These are phyloP conservation scores for Arthroderma sp. DNA, from an alignment of 2,329 filamentous ascomycete genomes.

Conservation along the genomic window DNA sequence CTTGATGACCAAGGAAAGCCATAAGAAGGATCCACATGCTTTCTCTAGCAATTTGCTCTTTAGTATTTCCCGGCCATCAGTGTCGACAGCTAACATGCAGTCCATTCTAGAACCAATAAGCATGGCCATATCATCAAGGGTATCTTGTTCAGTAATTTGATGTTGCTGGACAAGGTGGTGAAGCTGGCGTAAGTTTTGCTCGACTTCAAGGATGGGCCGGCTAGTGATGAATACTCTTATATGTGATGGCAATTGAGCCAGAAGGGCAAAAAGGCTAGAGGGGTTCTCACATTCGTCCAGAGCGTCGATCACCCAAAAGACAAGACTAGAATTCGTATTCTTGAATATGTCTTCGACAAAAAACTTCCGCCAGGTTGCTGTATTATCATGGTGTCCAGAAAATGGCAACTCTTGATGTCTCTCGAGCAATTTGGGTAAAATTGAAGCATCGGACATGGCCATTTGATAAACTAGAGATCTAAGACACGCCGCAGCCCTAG, in stretches of 20 bases:
- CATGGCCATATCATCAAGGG: neutral
- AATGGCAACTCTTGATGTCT: no score
- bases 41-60: constrained; percentile 25
- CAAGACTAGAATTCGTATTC: constrained; percentile 13
- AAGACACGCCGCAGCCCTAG: no score
- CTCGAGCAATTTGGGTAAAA: no score
- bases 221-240: neutral
- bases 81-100: neutral
- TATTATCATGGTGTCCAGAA: no score
- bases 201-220: no score
- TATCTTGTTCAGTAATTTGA: neutral
- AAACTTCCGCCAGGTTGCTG: no score
- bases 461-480: no score
- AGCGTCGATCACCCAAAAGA: constrained; percentile 17
- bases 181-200: no score
- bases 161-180: neutral
- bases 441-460: no score
- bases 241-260: neutral
- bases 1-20: constrained; percentile 25
- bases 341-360: no score
- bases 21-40: constrained; percentile 29
- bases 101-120: neutral
- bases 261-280: neutral
- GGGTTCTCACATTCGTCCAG: constrained; percentile 15
- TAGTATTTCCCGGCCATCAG: constrained; percentile 13